Evolutionary conservation across 192 early-diverging fungal genomes (phyloP).

Genomic region (Diversispora eburnea): DNA sequence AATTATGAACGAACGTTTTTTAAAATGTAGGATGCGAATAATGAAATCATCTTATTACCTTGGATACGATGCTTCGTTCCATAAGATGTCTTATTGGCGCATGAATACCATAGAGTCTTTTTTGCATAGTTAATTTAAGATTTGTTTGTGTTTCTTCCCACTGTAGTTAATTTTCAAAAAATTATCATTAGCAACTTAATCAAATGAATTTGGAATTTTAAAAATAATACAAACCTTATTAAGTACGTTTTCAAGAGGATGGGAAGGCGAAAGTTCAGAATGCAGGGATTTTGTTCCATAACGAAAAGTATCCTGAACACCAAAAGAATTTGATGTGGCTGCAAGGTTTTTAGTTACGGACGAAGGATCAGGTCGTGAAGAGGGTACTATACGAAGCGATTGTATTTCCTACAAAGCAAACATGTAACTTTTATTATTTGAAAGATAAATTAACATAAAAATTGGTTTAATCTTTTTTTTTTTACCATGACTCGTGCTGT

Average conservation of each 20-base stretch:
- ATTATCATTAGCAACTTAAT: not conserved
- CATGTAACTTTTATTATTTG: not conserved
- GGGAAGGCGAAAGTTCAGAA: conserved; percentile 58
- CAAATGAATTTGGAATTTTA: not conserved
- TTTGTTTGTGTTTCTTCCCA: conserved; percentile 84
- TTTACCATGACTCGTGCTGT: too few relatives aligned
- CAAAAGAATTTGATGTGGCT: conserved; percentile 57
- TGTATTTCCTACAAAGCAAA: not conserved
- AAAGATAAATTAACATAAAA: not conserved
- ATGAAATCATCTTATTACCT: conserved; percentile 30
- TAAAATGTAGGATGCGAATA: not conserved
- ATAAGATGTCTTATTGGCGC: conserved; percentile 91
- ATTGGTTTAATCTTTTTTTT: too few relatives aligned
- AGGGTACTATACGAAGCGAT: conserved; percentile 18
- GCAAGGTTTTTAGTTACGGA: conserved; percentile 16
- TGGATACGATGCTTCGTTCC: conserved; percentile 72
- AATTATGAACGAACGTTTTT: not conserved
- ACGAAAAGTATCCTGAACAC: conserved; percentile 80
- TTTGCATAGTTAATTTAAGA: conserved; percentile 76
- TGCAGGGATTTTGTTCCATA: conserved; percentile 65
- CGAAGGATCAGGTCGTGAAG: not conserved
- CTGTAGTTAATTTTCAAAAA: conserved; percentile 34
- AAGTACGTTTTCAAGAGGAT: conserved; percentile 79
- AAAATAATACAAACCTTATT: conserved; percentile 47
- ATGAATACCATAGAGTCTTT: conserved; percentile 80